phyloP scores from a whole-genome alignment of 192 early-diverging fungal species.

The Chytriomyces hyalinus region DNA sequence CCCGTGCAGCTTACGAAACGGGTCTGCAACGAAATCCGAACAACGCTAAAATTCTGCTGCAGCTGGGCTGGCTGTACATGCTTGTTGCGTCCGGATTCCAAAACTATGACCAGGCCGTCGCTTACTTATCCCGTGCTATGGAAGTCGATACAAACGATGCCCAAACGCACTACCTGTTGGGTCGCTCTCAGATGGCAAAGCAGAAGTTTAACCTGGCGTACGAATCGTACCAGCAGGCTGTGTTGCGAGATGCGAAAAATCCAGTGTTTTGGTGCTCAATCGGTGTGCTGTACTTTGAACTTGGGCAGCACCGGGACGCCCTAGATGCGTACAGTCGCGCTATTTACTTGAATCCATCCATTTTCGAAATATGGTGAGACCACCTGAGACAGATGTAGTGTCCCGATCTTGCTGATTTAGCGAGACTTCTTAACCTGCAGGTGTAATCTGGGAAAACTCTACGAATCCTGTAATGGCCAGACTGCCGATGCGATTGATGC shows the following conservation, averaged over 20 bases:
- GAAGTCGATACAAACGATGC: slow-evolving; percentile 79
- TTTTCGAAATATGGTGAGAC: slow-evolving; percentile 92
- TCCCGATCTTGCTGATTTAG: slow-evolving; percentile 2
- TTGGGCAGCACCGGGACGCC: slow-evolving; percentile 93
- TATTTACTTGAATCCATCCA: slow-evolving; percentile 89
- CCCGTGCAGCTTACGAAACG: slow-evolving; percentile 91
- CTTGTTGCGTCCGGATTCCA: slow-evolving; percentile 80
- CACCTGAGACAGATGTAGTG: slow-evolving; percentile 1
- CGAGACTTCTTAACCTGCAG: slow-evolving; percentile 22
- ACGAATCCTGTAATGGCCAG: slow-evolving; percentile 98
- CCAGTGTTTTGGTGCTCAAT: slow-evolving; percentile 99
- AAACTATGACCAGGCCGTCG: slow-evolving; percentile 84
- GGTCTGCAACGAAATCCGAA: slow-evolving; percentile 87
- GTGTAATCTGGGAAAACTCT: slow-evolving; percentile 92
- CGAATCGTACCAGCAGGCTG: slow-evolving; percentile 97
- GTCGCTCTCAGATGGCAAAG: slow-evolving; percentile 95
- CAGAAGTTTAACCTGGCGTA: slow-evolving; percentile 94
- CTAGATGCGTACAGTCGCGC: slow-evolving; percentile 96
- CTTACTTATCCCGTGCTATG: slow-evolving; percentile 81
- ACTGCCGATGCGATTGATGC: slow-evolving; percentile 96
- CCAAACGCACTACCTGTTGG: slow-evolving; percentile 93
- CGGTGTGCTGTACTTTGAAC: slow-evolving; percentile 97
- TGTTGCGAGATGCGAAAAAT: slow-evolving; percentile 84
- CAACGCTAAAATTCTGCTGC: slow-evolving; percentile 94
- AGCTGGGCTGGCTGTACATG: slow-evolving; percentile 97